A percentile compares a stretch with the other conserved stretches of the same genome.
Evolutionary conservation across 169 alveolate species (phyloP).

Genomic region (Plasmodium gonderi): DNA sequence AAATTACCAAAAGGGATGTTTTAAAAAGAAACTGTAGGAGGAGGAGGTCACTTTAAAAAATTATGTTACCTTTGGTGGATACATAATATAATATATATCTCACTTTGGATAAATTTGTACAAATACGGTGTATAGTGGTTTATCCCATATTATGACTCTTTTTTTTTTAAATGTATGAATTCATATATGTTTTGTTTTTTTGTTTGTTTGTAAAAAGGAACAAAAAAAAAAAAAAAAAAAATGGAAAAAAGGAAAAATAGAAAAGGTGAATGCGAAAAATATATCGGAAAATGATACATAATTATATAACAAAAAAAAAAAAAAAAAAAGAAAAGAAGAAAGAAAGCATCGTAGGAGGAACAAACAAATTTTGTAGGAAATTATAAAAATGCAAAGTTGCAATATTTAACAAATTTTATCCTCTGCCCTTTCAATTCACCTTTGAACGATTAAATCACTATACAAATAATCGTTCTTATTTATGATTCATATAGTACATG

Average conservation of each 20-base stretch:
- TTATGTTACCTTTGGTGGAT: neutral
- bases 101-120: neutral
- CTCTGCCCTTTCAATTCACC: neutral
- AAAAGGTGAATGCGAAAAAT: neutral
- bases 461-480: neutral
- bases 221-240: neutral
- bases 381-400: neutral
- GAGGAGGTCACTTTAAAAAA: neutral
- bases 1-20: neutral
- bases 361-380: neutral
- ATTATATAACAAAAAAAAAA: neutral
- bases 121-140: neutral
- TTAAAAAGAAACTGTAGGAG: neutral
- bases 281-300: neutral
- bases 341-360: neutral
- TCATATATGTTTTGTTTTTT: neutral
- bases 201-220: too few species aligned
- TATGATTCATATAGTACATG: neutral
- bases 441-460: neutral
- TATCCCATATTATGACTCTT: neutral
- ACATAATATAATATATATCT: neutral
- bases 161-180: neutral
- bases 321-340: neutral
- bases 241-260: neutral
- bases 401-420: neutral